Conservation (phyloP, 345 rosid genomes). For the Hibiscus mutabilis region DNA sequence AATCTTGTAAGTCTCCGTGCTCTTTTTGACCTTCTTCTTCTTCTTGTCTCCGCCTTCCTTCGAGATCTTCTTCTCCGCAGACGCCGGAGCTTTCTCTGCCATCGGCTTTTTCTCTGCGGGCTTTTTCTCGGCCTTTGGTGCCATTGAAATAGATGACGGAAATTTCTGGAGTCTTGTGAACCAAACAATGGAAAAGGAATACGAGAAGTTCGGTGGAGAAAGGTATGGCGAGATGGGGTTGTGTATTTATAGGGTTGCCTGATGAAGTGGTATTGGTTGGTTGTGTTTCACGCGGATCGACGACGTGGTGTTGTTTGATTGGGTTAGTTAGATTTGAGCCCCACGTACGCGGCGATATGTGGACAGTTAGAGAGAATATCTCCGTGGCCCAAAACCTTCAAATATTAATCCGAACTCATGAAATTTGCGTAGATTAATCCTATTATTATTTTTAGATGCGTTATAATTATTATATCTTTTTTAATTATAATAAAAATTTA, state of each 20-base stretch:
- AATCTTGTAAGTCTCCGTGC: constrained; percentile 60
- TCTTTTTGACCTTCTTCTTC: constrained; percentile 55
- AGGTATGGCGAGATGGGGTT: neutral
- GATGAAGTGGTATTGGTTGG: neutral
- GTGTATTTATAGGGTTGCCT: neutral
- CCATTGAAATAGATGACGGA: constrained; percentile 22
- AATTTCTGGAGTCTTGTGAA: neutral
- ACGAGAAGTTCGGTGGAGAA: neutral
- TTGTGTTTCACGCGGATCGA: neutral
- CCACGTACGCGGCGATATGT: neutral
- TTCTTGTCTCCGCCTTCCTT: constrained; percentile 49
- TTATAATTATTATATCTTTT: too few species aligned
- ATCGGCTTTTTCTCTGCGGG: constrained; percentile 24
- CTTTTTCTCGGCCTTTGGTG: constrained; percentile 40
- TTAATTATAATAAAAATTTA: too few species aligned
- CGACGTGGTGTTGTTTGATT: constrained; percentile 15
- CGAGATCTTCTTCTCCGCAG: constrained; percentile 45
- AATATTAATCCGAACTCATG: too few species aligned
- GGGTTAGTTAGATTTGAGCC: constrained; percentile 2
- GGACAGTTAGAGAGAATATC: neutral
- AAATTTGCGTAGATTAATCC: too few species aligned
- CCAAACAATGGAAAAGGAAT: neutral
- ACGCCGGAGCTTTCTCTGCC: constrained; percentile 38
- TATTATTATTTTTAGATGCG: too few species aligned
- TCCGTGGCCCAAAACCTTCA: neutral